Evolutionary conservation across 1,139 yeast species (phyloP), one percentile per base, ranked within the genome.

Genomic region (Kodamaea sp.): DNA sequence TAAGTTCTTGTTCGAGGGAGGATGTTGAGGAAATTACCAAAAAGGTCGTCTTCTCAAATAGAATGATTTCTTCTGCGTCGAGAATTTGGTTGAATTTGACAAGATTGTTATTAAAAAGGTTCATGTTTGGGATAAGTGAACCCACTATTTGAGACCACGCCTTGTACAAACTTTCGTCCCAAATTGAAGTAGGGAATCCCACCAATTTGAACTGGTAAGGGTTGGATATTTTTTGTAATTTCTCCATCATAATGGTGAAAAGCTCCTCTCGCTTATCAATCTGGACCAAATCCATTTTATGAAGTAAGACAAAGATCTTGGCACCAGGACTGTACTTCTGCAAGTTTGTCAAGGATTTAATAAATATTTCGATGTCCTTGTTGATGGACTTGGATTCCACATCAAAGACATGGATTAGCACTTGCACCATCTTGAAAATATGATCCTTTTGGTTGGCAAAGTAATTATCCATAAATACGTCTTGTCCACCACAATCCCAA

Each of bases 401-500:
- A 48, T 92, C 99, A 58, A 92, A 92, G 16, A 92, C 98, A 61
- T 90, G 96, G 45, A 94, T 92, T 27, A 92, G 72, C n/a, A 94
- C 97, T 57, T 92, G 97, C 15, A 92, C 97, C 86, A 88, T 88
- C 51, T 89, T 85, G 65, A 92, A 92, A 29, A 90, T 89, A 56
- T 87, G 95, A 55, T 86, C 95, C 54, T 90, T 76, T 55, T 90
- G 92, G 38, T 85, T 78, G 6, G 94, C 78, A 51, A 86, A 81
- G 57, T 92, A 92, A 61, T 89, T 90, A 55, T 90, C 97, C 87
- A 94, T 90, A 51, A 90, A 94, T 3, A 86, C 90, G 58, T 92
- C 97, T 60, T 92, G 99, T 3, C 95, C 96, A 47, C 98, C 99
- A 63, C 98, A 92, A 59, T 92, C 99, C 98, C 98, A 90, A 22